These are phyloP conservation scores for Hirschioporus abietinus DNA, from an alignment of 768 basidiomycete species.

Conservation along the genomic window DNA sequence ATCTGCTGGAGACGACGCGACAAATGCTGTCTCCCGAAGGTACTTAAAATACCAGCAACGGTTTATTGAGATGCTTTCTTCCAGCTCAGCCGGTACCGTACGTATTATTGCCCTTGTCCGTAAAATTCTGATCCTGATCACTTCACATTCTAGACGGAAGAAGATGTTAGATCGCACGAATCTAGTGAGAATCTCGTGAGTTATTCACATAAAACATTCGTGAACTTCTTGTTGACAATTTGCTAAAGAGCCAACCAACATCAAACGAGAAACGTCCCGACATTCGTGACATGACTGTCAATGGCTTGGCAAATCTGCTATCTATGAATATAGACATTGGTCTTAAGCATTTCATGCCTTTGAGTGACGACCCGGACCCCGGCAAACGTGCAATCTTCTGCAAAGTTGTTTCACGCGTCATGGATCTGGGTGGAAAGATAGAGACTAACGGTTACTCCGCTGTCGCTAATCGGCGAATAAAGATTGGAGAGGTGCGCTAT, in stretches of 20 bases:
- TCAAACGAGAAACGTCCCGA: conserved; percentile 27
- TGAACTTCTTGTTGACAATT: neutral
- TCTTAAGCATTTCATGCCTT: conserved; percentile 78
- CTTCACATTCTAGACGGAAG: neutral
- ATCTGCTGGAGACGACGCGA: conserved; percentile 52
- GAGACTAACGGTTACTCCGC: conserved; percentile 51
- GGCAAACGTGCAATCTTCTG: conserved; percentile 75
- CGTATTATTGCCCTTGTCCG: neutral
- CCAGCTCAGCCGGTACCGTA: neutral
- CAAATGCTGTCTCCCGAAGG: conserved; percentile 67
- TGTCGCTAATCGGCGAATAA: conserved; percentile 41
- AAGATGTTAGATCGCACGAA: neutral
- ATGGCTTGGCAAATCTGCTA: conserved; percentile 76
- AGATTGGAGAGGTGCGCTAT: conserved; percentile 52
- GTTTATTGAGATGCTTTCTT: neutral
- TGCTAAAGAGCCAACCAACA: neutral
- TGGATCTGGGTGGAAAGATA: conserved; percentile 77
- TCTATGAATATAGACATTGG: conserved; percentile 83
- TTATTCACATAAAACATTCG: neutral
- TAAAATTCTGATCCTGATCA: neutral
- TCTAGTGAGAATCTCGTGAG: neutral
- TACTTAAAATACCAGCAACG: conserved; percentile 67
- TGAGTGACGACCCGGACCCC: conserved; percentile 70
- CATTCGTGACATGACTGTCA: conserved; percentile 71
- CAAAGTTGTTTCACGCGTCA: conserved; percentile 75